Percentiles rank a stretch among this genome's conserved stretches.
Conservation (phyloP, 257 asterid genomes). For the Solanum habrochaites region DNA sequence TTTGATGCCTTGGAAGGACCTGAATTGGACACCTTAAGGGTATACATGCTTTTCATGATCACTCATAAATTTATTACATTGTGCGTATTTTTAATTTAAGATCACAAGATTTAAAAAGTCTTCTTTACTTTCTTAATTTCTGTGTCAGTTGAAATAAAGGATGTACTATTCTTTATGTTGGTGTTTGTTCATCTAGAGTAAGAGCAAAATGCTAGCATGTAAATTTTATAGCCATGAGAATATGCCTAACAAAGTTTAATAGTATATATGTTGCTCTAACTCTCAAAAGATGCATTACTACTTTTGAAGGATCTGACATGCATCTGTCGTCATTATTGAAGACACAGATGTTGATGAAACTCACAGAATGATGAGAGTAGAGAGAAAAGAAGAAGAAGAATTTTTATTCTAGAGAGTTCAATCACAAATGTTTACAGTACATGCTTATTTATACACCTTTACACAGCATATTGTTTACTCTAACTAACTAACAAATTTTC, state of each 20-base stretch:
- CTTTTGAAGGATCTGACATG: background rate
- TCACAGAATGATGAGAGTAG: no score
- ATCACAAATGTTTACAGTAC: no score
- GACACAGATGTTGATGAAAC: background rate
- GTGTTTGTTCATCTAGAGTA: background rate
- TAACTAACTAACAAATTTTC: no score
- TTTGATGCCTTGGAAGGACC: slow-evolving; percentile 89
- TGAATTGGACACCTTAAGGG: slow-evolving; percentile 65
- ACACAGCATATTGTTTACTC: no score
- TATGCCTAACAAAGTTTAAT: background rate
- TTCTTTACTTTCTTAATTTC: background rate
- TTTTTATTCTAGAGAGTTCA: no score
- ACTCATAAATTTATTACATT: background rate
- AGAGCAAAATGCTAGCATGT: background rate
- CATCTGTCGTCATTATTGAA: background rate
- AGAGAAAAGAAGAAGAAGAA: no score
- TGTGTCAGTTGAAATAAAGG: background rate
- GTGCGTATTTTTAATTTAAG: background rate
- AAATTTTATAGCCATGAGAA: background rate
- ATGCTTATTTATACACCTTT: no score
- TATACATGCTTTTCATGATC: slow-evolving; percentile 2
- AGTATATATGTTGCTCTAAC: background rate
- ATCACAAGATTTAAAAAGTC: background rate
- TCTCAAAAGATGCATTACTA: background rate
- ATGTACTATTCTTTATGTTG: background rate